Percentiles rank a stretch among this genome's conserved stretches.
These are phyloP conservation scores for Nyctanthes arbortristis DNA, from an alignment of 257 asterid genomes.

Conservation along the genomic window DNA sequence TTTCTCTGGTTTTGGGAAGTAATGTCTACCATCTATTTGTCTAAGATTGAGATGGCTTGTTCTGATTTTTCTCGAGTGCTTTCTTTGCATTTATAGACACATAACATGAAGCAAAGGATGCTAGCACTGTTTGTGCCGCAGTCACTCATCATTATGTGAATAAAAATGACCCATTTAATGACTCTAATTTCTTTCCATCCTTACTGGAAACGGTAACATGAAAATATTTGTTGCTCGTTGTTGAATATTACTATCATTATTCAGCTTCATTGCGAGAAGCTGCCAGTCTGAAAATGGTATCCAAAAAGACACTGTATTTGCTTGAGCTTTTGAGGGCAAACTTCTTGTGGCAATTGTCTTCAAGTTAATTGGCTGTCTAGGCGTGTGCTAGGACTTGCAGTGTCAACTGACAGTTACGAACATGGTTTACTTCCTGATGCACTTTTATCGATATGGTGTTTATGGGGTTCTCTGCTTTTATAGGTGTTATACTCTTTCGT, in stretches of 20 bases:
- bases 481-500: slow-evolving; percentile 9
- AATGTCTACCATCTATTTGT: slow-evolving; percentile 6
- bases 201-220: not conserved
- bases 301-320: slow-evolving; percentile 1
- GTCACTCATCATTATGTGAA: slow-evolving; percentile 10
- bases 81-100: slow-evolving; percentile 20
- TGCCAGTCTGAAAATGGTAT: not conserved
- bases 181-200: not conserved
- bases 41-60: slow-evolving; percentile 22
- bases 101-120: slow-evolving; percentile 24
- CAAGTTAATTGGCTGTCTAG: too few relatives aligned
- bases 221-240: not conserved
- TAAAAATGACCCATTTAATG: not conserved
- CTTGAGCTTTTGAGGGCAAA: not conserved
- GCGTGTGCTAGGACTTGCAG: not conserved
- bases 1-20: not conserved
- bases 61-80: slow-evolving; percentile 14
- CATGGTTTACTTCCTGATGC: slow-evolving; percentile 4
- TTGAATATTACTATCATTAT: not conserved
- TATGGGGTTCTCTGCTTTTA: slow-evolving; percentile 6
- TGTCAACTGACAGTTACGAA: not conserved
- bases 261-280: not conserved
- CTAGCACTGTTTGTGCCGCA: slow-evolving; percentile 3
- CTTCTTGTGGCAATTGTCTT: too few relatives aligned
- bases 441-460: slow-evolving; percentile 3